A percentile compares a stretch with the other conserved stretches of the same genome.
Evolutionary conservation across 169 alveolate genomes (phyloP).

Genomic region (Plasmodium cynomolgi): DNA sequence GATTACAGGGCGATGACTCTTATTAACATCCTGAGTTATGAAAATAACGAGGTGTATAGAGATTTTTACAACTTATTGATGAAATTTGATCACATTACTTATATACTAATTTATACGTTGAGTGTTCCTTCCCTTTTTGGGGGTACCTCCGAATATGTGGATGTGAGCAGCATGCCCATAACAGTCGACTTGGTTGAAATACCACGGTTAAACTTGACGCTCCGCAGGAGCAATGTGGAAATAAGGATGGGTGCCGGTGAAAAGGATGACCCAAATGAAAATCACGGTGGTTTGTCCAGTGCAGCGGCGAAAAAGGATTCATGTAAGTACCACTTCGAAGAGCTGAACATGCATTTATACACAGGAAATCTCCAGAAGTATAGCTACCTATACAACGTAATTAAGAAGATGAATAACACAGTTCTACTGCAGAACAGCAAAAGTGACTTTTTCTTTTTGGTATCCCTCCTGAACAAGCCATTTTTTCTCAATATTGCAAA

Average conservation of each 20-base stretch:
- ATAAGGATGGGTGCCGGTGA: neutral
- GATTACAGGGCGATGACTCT: conserved; percentile 60
- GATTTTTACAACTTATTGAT: conserved; percentile 54
- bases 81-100: conserved; percentile 71
- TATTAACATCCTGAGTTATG: conserved; percentile 50
- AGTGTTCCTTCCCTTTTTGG: conserved; percentile 47
- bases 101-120: conserved; percentile 53
- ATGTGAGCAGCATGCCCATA: neutral
- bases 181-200: conserved; percentile 59
- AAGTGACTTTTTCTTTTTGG: conserved; percentile 70
- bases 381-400: conserved; percentile 61
- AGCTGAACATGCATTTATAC: conserved; percentile 59
- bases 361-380: conserved; percentile 65
- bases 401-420: conserved; percentile 72
- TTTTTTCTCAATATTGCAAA: conserved; percentile 67
- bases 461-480: conserved; percentile 66
- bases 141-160: neutral
- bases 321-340: conserved; percentile 67
- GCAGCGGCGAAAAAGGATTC: neutral
- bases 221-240: conserved; percentile 43
- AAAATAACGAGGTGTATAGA: conserved; percentile 57
- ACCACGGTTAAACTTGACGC: conserved; percentile 60
- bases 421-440: conserved; percentile 59
- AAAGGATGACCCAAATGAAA: neutral
- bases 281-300: neutral